Base-by-base conservation (phyloP, 768 basidiomycete genomes). In the Cystofilobasidium bisporidii region DNA sequence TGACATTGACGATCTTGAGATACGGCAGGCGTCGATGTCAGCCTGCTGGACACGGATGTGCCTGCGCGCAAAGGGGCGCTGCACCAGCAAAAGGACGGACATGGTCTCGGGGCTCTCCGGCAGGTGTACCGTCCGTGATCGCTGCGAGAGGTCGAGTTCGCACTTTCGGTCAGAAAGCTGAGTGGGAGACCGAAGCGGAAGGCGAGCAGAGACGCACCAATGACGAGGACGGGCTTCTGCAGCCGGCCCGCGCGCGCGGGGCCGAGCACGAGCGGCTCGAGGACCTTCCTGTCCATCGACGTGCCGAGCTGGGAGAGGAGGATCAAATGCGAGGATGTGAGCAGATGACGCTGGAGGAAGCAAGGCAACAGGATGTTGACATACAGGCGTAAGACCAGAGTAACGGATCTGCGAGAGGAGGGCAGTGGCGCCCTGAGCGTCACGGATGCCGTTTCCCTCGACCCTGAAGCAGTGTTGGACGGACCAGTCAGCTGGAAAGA, bases 161-260 rank as follows among this genome's bases (percentile, higher is more conserved):
- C n/a, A n/a, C n/a, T 36, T 56, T 10, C 55, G 15, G 30, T 24
- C 3, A 6, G 3, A 17, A 56, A 56, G 5, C 22, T 10, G 10
- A 28, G 11, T 32, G 30, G 3, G 14, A 56, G 30, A 26, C 22
- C 14, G 28, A 18, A 56, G 5, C 22, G 15, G 22, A 18, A 56
- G 6, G 30, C 24, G 15, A 9, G 56, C 77, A 73, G 32, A 69
- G 67, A 56, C 36, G 36, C 36, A 12, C 36, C 47, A n/a, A 80
- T 78, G 66, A 79, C 72, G 28, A 80, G 70, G 14, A 79, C 72
- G 2, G 79, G 79, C 73, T 80, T 80, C 68, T 76, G 72, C 15
- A 80, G 72, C 30, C 63, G 45, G 30, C 71, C 69, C 17, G 68
- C 50, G 36, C 75, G 67, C 26, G 76, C 78, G 2, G 79, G 66